Base-by-base conservation (phyloP, 257 asterid species). In the Avicennia marina region DNA sequence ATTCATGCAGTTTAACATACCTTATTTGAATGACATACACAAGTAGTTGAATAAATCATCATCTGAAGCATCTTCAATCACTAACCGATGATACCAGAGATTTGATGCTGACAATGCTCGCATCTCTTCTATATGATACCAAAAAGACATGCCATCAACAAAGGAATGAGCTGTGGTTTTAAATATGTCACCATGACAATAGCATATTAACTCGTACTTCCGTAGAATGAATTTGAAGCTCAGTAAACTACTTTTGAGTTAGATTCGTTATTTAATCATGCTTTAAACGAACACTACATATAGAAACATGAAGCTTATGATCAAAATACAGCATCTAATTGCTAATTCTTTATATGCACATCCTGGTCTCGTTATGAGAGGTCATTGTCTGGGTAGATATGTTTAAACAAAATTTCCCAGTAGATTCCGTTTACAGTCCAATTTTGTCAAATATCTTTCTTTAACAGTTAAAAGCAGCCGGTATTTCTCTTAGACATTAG, bases 141-240 rank as follows among this genome's bases (percentile, higher is more conserved):
- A 34, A 58, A 34, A 56, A 17, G 40, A 33, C 41, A 12, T 13
- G 12, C 32, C 50, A 38, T 7, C 4, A 41, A 44, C 9, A 26
- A 62, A 57, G 36, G 24, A 57, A 50, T 18, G 26, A 40, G 44
- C 8, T 16, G 27, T 47, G 39, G 56, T 18, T 22, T 38, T 56
- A 16, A 45, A 27, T 42, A 25, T 48, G 8, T 19, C 17, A 40
- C 11, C 34, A 26, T 29, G 24, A 32, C 7, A 40, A 21, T 19
- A 11, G 42, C 22, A 68, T 17, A 46, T 16, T 17, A 54, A 50
- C 9, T 21, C 19, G 38, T 18, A 56, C 36, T 39, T 24, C 41
- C 25, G 6, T 18, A 48, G 12, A 62, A 11, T n/a, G 7, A 29
- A 21, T 46, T 31, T n/a, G 6, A 1, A 47, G 45, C 29, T 27